Evolutionary conservation across 2,329 filamentous ascomycete species (phyloP).

Genomic region (Graphilbum sp.): DNA sequence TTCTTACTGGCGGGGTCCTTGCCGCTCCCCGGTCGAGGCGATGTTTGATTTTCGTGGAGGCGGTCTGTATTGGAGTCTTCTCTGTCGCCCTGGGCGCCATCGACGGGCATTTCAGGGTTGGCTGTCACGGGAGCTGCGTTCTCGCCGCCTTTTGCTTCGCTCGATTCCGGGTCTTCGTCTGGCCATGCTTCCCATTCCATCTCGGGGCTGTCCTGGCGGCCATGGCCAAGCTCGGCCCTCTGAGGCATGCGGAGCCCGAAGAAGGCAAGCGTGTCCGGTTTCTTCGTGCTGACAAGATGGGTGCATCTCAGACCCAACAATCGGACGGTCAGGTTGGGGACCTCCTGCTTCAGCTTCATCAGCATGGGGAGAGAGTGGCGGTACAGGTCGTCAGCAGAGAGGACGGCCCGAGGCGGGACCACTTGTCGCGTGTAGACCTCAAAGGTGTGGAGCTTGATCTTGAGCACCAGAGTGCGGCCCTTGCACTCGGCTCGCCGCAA

Average conservation of each 20-base stretch:
- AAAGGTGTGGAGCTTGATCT: slow-evolving; percentile 88
- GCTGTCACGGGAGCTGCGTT: too few species aligned
- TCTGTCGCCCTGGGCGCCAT: too few species aligned
- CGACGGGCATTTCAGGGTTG: too few species aligned
- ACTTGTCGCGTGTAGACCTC: slow-evolving; percentile 78
- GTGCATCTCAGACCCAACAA: slow-evolving; percentile 84
- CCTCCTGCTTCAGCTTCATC: slow-evolving; percentile 66
- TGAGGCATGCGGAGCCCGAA: slow-evolving; percentile 44
- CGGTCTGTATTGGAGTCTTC: not conserved
- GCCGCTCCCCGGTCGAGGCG: too few species aligned
- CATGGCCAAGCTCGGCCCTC: slow-evolving; percentile 4
- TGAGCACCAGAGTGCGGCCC: slow-evolving; percentile 79
- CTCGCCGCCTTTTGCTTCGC: too few species aligned
- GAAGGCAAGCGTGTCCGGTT: slow-evolving; percentile 58
- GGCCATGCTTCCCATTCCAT: slow-evolving; percentile 52
- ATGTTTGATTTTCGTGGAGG: slow-evolving; percentile 9
- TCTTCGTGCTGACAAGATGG: slow-evolving; percentile 73
- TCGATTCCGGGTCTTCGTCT: slow-evolving; percentile 24
- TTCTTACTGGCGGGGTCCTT: too few species aligned
- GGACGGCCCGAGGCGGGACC: slow-evolving; percentile 56
- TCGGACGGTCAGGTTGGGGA: slow-evolving; percentile 61
- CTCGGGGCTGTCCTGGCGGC: slow-evolving; percentile 21
- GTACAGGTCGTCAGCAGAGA: slow-evolving; percentile 66
- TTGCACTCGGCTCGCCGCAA: slow-evolving; percentile 66
- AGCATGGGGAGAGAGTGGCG: slow-evolving; percentile 69